Evolutionary conservation across 495 filamentous ascomycete genomes (phyloP), one percentile per base, ranked within the genome.

Genomic region (Lindgomyces ingoldianus): DNA sequence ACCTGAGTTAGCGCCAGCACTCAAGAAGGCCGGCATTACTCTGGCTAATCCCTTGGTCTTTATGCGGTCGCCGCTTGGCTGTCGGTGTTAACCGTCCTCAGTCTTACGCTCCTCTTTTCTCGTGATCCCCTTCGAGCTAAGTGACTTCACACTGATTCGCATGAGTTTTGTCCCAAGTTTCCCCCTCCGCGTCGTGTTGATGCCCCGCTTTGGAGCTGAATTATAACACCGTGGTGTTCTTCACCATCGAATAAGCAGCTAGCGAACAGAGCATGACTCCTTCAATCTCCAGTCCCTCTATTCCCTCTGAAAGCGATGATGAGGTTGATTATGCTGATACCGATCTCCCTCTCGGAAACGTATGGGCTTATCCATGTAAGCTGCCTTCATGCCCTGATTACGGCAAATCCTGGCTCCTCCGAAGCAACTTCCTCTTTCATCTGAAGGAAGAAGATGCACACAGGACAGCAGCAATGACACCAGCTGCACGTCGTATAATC

Each of bases 391-490:
- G 48, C 26, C 48, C 25, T 22, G 48, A 29, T 22, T 52, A 52
- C 25, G 48, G 48, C 12, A 52, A 52, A 24, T 52, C 48, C 8
- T 52, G 48, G 48, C 48, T 24, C 48, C 48, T 52, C 9, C 25
- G 25, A 29, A 52, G 48, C 48, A 52, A 52, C 22, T 52, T 52
- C 24, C 48, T 52, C 22, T 22, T 52, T 8, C 19, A 52, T 27
- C 48, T 52, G 48, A 10, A 52, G 24, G 48, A 52, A 8, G 6
- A 27, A 52, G 48, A 52, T 24, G 25, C 48, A 27, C 48, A 52
- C 25, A 18, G 8, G 18, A 27, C 11, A 29, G 26, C 48, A 52
- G 48, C 48, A 8, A 52, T 22, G 12, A 52, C 48, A 22, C 11
- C 48, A 52, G 25, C 25, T 29, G 19, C 3, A 52, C 48, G 48